Evolutionary conservation across 805 yeast species (phyloP).

Genomic region (Vanderwaltozyma polyspora): DNA sequence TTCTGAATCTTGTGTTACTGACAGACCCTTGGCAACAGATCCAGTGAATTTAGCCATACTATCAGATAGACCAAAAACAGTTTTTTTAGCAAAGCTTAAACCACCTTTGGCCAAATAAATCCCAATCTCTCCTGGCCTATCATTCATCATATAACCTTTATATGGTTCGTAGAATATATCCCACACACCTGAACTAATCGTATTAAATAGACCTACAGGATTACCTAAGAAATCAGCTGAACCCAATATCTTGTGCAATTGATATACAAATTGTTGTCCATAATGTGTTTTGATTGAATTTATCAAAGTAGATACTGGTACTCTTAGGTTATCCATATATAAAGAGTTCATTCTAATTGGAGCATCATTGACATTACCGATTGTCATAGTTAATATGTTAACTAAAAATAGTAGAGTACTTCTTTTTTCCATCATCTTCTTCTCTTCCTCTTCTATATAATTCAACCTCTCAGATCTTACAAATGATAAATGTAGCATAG

Average conservation of each 20-base stretch:
- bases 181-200: slow-evolving; percentile 86
- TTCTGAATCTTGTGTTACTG: slow-evolving; percentile 75
- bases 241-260: slow-evolving; percentile 83
- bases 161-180: slow-evolving; percentile 97
- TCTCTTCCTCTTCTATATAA: slow-evolving; percentile 45
- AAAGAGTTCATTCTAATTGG: slow-evolving; percentile 84
- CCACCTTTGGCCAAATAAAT: slow-evolving; percentile 96
- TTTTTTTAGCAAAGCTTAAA: slow-evolving; percentile 81
- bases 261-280: slow-evolving; percentile 84
- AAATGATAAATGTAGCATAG: slow-evolving; percentile 79
- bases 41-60: slow-evolving; percentile 89
- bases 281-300: slow-evolving; percentile 75
- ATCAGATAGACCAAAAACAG: slow-evolving; percentile 90
- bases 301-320: slow-evolving; percentile 62
- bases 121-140: slow-evolving; percentile 91
- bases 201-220: slow-evolving; percentile 93
- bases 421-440: slow-evolving; percentile 24
- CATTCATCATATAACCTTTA: slow-evolving; percentile 88
- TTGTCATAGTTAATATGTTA: slow-evolving; percentile 87
- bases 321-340: slow-evolving; percentile 78
- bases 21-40: slow-evolving; percentile 84
- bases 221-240: slow-evolving; percentile 95
- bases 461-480: slow-evolving; percentile 74
- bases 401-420: slow-evolving; percentile 65
- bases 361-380: slow-evolving; percentile 95